Evolutionary conservation across 2,329 filamentous ascomycete species (phyloP).

Genomic region (Epichloe gansuensis): DNA sequence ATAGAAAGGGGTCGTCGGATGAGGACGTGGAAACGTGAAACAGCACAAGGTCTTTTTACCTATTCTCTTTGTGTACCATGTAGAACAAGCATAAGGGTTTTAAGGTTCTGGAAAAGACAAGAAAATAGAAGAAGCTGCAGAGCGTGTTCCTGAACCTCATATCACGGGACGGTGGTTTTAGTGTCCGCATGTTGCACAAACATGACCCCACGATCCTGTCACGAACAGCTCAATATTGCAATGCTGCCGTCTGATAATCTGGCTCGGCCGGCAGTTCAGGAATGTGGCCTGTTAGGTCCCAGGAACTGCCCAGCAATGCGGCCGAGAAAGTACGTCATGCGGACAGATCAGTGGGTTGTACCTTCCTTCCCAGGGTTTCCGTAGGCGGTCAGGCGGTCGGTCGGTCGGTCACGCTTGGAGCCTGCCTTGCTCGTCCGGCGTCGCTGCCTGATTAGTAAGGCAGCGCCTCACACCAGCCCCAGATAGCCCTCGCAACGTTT

Average conservation of each 20-base stretch:
- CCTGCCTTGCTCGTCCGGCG: slow-evolving; percentile 8
- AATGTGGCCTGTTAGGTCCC: not conserved
- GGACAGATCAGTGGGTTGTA: not conserved
- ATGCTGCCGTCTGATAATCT: no score
- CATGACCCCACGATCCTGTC: not conserved
- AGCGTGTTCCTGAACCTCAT: not conserved
- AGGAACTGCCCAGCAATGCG: not conserved
- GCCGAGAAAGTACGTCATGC: not conserved
- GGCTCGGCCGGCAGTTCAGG: not conserved
- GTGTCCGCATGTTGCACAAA: not conserved
- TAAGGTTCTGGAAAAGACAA: not conserved
- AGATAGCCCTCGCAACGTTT: slow-evolving; percentile 1
- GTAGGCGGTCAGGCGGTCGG: not conserved
- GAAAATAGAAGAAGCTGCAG: not conserved
- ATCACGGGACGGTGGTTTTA: not conserved
- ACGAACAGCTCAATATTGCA: not conserved
- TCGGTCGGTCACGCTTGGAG: not conserved
- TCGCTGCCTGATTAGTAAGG: slow-evolving; percentile 22
- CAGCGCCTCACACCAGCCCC: slow-evolving; percentile 8
- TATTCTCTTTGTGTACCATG: not conserved
- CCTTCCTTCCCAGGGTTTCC: not conserved
- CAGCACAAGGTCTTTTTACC: not conserved
- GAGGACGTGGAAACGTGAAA: not conserved
- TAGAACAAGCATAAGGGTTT: not conserved
- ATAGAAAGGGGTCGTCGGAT: not conserved